Percentiles rank a stretch among this genome's conserved stretches.
Evolutionary conservation across 495 filamentous ascomycete genomes (phyloP).

Genomic region (Pyrenula aspistea): DNA sequence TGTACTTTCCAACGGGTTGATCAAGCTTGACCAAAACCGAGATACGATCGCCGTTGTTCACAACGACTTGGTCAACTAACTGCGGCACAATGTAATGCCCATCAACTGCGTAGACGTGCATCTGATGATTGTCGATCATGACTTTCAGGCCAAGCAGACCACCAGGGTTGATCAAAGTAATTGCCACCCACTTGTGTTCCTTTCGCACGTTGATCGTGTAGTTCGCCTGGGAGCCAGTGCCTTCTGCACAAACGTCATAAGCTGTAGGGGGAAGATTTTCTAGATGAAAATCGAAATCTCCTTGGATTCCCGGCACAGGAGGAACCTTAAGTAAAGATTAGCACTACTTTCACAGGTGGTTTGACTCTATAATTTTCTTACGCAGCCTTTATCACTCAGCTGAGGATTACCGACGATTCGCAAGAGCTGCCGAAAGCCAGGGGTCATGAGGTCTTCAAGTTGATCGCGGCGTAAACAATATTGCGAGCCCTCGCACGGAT

Average conservation of each 20-base stretch:
- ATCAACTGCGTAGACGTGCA: conserved; percentile 31
- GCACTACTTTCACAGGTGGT: no score
- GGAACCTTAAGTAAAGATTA: no score
- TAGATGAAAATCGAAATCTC: conserved; percentile 17
- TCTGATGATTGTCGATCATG: conserved; percentile 29
- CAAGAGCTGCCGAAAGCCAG: not conserved
- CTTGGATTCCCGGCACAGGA: conserved; percentile 17
- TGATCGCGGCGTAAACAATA: not conserved
- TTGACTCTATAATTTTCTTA: no score
- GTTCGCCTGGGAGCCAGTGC: conserved; percentile 20
- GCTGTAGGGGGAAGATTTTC: conserved; percentile 22
- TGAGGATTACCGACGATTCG: not conserved
- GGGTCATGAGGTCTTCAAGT: not conserved
- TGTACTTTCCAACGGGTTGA: conserved; percentile 20
- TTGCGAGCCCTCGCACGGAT: not conserved
- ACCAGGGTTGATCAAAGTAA: conserved; percentile 34
- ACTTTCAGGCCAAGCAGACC: conserved; percentile 22
- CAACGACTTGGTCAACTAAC: conserved; percentile 19
- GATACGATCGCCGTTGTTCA: conserved; percentile 22
- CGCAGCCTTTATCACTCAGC: not conserved
- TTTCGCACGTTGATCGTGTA: conserved; percentile 19
- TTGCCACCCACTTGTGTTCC: conserved; percentile 25
- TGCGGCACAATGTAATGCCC: conserved; percentile 25
- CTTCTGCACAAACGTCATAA: conserved; percentile 27
- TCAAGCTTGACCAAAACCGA: conserved; percentile 26